Evolutionary conservation across 768 basidiomycete genomes (phyloP).

Genomic region (Lepiota venenata): DNA sequence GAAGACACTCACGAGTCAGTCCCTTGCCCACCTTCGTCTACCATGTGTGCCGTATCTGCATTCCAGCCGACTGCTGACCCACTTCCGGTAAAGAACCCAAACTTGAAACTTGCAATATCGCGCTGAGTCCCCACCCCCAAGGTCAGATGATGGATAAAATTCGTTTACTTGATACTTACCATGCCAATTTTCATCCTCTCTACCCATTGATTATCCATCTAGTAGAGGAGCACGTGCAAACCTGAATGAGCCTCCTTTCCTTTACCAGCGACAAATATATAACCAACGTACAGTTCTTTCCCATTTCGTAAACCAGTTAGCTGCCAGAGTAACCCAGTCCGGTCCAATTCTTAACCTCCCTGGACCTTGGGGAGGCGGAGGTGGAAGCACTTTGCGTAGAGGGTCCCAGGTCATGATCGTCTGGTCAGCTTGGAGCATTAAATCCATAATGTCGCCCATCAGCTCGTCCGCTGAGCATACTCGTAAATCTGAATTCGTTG

Average conservation of each 20-base stretch:
- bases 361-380: constrained; percentile 31
- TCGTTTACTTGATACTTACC: constrained; percentile 17
- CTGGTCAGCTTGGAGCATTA: constrained; percentile 30
- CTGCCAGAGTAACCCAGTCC: constrained; percentile 34
- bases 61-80: constrained; percentile 35
- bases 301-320: constrained; percentile 39
- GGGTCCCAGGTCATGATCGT: constrained; percentile 39
- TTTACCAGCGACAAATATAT: background rate
- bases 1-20: constrained; percentile 24
- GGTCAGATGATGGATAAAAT: background rate
- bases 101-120: constrained; percentile 34
- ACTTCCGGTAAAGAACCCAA: constrained; percentile 33
- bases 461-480: constrained; percentile 29
- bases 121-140: constrained; percentile 13
- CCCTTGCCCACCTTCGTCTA: constrained; percentile 33
- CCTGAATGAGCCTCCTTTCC: background rate
- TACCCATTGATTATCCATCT: constrained; percentile 34
- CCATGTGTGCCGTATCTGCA: constrained; percentile 33
- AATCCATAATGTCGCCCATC: constrained; percentile 37
- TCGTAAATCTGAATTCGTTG: background rate
- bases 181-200: constrained; percentile 33
- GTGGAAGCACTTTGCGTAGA: constrained; percentile 32
- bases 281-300: constrained; percentile 28
- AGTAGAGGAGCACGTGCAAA: background rate
- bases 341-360: constrained; percentile 34